phyloP scores from a whole-genome alignment of 768 basidiomycete genomes.

The Rhizopogon vulgaris region DNA sequence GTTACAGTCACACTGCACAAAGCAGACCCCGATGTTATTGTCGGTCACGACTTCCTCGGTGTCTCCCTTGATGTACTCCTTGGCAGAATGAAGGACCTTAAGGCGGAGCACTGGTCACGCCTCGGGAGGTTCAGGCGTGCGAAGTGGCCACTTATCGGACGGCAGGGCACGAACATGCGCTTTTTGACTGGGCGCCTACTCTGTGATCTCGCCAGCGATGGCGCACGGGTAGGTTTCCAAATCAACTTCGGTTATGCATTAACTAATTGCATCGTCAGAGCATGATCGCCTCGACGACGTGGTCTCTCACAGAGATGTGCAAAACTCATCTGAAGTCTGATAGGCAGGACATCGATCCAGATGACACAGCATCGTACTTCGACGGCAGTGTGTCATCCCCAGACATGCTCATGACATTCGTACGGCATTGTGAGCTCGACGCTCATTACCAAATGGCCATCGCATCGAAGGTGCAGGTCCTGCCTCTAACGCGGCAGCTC shows the following conservation, averaged over 20 bases:
- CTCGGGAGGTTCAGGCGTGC: conserved; percentile 84
- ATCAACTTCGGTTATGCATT: neutral
- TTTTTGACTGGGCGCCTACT: conserved; percentile 82
- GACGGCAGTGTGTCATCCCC: conserved; percentile 77
- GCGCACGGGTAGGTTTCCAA: conserved; percentile 64
- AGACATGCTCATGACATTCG: conserved; percentile 77
- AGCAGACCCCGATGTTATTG: conserved; percentile 89
- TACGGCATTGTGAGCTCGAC: conserved; percentile 91
- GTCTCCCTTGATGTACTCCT: conserved; percentile 87
- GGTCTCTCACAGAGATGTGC: conserved; percentile 98
- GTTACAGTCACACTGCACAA: conserved; percentile 64
- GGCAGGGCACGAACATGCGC: conserved; percentile 76
- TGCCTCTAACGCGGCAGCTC: conserved; percentile 88
- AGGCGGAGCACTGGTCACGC: conserved; percentile 91
- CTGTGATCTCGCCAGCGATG: conserved; percentile 92
- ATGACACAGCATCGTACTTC: conserved; percentile 88
- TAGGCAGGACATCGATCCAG: conserved; percentile 92
- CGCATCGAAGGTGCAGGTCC: conserved; percentile 85
- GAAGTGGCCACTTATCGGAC: conserved; percentile 77
- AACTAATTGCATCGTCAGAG: conserved; percentile 41
- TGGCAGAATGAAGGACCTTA: conserved; percentile 84
- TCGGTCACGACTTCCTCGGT: conserved; percentile 93
- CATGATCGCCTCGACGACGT: conserved; percentile 96
- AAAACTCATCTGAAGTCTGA: conserved; percentile 79
- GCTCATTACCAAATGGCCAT: conserved; percentile 98